These are phyloP conservation scores for Tetrahymena malaccensis DNA, from an alignment of 73 alveolate genomes.

Conservation along the genomic window DNA sequence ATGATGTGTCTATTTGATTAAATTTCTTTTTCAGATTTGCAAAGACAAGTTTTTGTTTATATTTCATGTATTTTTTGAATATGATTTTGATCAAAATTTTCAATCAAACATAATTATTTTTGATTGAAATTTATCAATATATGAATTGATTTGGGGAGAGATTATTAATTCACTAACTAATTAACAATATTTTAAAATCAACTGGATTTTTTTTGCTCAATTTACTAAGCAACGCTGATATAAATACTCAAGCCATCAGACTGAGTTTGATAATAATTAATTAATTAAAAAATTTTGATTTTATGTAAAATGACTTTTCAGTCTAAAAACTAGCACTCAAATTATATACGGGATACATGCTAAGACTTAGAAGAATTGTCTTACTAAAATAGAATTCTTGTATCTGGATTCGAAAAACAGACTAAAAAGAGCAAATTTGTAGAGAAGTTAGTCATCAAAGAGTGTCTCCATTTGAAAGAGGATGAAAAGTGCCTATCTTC, in stretches of 20 bases:
- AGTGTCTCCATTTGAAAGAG: neutral
- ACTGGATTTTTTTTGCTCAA: neutral
- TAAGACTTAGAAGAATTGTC: neutral
- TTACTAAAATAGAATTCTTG: neutral
- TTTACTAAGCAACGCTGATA: neutral
- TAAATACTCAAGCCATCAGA: neutral
- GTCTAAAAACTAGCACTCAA: neutral
- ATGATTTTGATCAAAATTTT: neutral
- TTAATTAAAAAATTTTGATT: neutral
- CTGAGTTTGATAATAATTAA: neutral
- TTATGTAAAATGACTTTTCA: neutral
- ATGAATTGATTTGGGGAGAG: neutral
- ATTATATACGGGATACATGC: neutral
- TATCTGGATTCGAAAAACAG: neutral
- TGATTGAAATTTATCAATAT: neutral
- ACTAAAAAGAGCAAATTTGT: neutral
- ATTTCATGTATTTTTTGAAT: neutral
- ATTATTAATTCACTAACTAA: too few relatives aligned
- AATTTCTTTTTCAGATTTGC: too few relatives aligned
- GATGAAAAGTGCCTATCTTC: neutral
- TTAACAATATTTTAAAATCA: neutral
- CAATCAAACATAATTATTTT: neutral
- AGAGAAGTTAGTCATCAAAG: neutral
- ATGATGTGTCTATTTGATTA: neutral
- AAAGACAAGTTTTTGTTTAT: too few relatives aligned